Base-by-base conservation (phyloP, 345 rosid species). In the Euphorbia pulcherrima region DNA sequence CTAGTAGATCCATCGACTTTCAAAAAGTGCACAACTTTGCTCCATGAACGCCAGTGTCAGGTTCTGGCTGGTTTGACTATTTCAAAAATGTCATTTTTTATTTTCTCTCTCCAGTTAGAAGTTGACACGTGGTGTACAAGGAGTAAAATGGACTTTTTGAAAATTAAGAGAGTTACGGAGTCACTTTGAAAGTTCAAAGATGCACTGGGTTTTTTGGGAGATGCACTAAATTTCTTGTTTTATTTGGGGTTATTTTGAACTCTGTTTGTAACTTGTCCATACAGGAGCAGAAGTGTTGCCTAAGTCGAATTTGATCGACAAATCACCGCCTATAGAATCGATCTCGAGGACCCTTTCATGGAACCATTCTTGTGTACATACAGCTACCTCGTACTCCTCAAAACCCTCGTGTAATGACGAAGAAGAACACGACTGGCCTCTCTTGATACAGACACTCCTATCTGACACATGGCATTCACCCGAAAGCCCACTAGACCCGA, bases 401-500 rank as follows among this genome's bases (percentile, higher is more conserved):
- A 77, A 76, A 56, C 77, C 83, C 23, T 60, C 64, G 6, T 74
- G 75, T 41, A 68, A 58, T n/a, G n/a, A n/a, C 6, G 82, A 80
- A 66, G 91, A 86, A 75, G 87, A 80, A 65, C 83, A 80, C 60
- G 87, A 90, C 69, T 89, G 87, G 90, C 78, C 82, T 68, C 58
- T 58, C 75, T 84, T 82, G 65, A 84, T 90, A 75, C 80, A 79
- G 66, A 72, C 75, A 28, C 70, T 90, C 35, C 68, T 92, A 70
- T 78, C 81, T 60, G 78, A 75, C 0, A 86, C 89, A 72, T 89
- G 92, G 95, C 86, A 89, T 79, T 89, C 93, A 27, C 84, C 86
- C 11, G 87, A 84, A 58, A 85, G 87, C 65, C 97, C 97, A 9
- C 70, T 92, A 53, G 97, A 90, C 50, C 97, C 96, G 28, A 78